Conservation (phyloP, 2,329 filamentous ascomycete genomes). For the Sporothrix brasiliensis region DNA sequence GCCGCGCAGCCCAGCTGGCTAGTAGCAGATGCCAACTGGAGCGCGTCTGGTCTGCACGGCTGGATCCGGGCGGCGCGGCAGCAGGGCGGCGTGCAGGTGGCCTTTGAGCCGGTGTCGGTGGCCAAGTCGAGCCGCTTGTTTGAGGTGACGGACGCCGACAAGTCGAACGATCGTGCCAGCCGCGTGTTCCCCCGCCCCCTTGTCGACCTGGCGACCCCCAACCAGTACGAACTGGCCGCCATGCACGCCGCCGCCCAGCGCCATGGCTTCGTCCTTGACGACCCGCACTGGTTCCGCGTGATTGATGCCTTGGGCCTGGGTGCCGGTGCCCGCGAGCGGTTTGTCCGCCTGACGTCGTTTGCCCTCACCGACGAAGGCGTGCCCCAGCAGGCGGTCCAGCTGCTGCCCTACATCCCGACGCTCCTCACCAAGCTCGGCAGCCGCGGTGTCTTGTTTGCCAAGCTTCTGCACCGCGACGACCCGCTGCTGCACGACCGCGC, state of each 20-base stretch:
- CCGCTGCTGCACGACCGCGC: constrained; percentile 64
- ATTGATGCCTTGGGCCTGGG: constrained; percentile 77
- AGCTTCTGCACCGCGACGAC: constrained; percentile 69
- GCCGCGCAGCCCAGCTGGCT: constrained; percentile 70
- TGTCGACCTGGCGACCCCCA: constrained; percentile 80
- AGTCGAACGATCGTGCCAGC: not conserved
- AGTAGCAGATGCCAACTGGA: constrained; percentile 88
- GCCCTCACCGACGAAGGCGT: constrained; percentile 77
- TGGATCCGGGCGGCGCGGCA: constrained; percentile 67
- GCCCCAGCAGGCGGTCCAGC: constrained; percentile 78
- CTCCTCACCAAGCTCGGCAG: constrained; percentile 82
- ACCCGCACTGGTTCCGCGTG: constrained; percentile 75
- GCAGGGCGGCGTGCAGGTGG: constrained; percentile 60
- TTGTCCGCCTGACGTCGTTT: constrained; percentile 67
- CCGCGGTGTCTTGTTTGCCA: constrained; percentile 74
- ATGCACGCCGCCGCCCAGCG: constrained; percentile 74
- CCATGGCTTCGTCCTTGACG: constrained; percentile 62
- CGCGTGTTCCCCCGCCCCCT: constrained; percentile 60
- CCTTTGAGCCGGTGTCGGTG: constrained; percentile 87
- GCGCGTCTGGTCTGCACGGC: constrained; percentile 62
- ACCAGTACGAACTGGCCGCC: constrained; percentile 75
- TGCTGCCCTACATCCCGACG: constrained; percentile 85
- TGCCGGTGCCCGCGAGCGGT: constrained; percentile 67
- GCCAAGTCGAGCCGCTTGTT: constrained; percentile 77
- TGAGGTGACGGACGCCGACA: constrained; percentile 38